Percentiles rank a stretch among this genome's conserved stretches.
Evolutionary conservation across 148 eudicot genomes (phyloP).

Genomic region (Rhododendron simsii): DNA sequence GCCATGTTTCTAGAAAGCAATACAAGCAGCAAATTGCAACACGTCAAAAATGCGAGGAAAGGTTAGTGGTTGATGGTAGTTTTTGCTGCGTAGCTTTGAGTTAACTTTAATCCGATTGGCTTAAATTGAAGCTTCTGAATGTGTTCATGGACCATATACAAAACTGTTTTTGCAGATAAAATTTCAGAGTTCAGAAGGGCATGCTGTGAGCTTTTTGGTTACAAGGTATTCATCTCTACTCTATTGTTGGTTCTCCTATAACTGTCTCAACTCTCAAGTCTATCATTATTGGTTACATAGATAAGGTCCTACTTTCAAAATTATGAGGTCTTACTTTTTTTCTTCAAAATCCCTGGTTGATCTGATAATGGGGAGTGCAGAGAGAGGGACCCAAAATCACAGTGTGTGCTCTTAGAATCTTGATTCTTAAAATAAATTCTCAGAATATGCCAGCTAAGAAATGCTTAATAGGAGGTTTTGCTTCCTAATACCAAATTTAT

Average conservation of each 20-base stretch:
- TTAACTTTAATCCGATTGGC: no score
- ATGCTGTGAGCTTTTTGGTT: conserved; percentile 97
- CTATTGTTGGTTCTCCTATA: not conserved
- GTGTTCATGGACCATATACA: no score
- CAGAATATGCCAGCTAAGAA: not conserved
- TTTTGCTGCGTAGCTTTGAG: no score
- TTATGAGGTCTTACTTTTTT: not conserved
- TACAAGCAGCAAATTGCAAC: conserved; percentile 97
- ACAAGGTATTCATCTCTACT: conserved; percentile 53
- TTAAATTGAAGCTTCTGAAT: no score
- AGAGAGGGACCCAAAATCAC: not conserved
- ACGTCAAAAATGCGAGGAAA: conserved; percentile 95
- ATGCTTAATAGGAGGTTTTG: not conserved
- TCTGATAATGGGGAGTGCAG: not conserved
- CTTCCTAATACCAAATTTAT: not conserved
- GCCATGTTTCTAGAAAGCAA: conserved; percentile 70
- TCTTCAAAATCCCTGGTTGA: not conserved
- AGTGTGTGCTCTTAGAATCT: not conserved
- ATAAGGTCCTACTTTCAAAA: not conserved
- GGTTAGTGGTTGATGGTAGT: conserved; percentile 38
- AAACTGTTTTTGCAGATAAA: conserved; percentile 31
- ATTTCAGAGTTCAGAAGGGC: conserved; percentile 97
- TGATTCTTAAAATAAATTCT: not conserved
- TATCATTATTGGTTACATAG: not conserved
- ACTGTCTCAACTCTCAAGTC: not conserved